Evolutionary conservation across 2,329 filamentous ascomycete species (phyloP), one percentile per base, ranked within the genome.

Genomic region (Aotearoamyces nothofagi): DNA sequence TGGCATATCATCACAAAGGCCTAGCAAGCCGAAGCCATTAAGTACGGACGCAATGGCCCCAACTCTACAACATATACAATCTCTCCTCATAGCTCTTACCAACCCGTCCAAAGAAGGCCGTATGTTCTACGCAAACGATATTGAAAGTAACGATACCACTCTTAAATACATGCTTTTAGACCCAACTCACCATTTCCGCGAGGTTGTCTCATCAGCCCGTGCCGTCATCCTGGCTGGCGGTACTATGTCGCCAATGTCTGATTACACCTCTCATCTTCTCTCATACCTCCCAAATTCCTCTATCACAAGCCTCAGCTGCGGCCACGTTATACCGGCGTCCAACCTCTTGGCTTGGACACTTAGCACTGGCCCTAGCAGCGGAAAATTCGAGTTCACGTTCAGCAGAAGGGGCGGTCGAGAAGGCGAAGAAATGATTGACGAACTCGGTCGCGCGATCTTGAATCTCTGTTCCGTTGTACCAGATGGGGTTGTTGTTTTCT

Each of bases 221-320:
- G 81, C 87, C 2, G 79, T 98, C 3, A 78, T 98, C 23, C 60
- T 98, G 3, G 90, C 86, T 0, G 90, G 90, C 33, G 90, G 90
- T 13, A 98, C 90, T 15, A 96, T 98, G 90, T 92, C 90, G 3
- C 90, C 90, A 0, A 92, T 96, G 59, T 69, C 77, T 14, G 90
- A 96, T 54, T 98, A 93, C 53, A 74, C 68, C 19, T 66, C 78
- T 4, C 81, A 94, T 43, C 62, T 98, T 0, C 90, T 98, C 37
- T 80, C 87, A 0, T 77, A 80, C 27, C 52, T 93, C 0, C 49
- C 67, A 0, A 41, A 62, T 1, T 53, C 58, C 0, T 70, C 70
- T 32, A 66, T 96, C 24, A 75, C 66, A 7, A 93, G 81, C 0
- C 67, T 94, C 16, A 94, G 84, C 40, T 98, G 87, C 49, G 86